phyloP scores from a whole-genome alignment of 2,329 filamentous ascomycete genomes.

The Calonectria montana region DNA sequence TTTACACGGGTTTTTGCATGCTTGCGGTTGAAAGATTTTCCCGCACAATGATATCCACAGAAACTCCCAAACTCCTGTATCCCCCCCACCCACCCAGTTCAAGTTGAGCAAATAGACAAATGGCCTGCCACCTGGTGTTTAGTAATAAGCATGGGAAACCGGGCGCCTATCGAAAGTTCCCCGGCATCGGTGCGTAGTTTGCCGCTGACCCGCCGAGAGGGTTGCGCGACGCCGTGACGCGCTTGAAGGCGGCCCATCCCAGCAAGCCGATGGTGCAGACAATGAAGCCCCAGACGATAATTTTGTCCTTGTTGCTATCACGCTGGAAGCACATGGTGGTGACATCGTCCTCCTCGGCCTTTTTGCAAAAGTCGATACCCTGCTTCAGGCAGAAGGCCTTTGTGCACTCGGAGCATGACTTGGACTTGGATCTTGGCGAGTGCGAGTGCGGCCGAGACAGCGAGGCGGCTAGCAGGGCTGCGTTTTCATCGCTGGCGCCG shows the following conservation, averaged over 20 bases:
- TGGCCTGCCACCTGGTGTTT: neutral
- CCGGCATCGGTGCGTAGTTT: slow-evolving; percentile 46
- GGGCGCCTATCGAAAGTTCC: slow-evolving; percentile 33
- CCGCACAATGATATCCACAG: slow-evolving; percentile 19
- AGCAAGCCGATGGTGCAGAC: slow-evolving; percentile 68
- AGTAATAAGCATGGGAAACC: neutral
- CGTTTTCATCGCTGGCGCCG: neutral
- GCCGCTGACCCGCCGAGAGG: slow-evolving; percentile 43
- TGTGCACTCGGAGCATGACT: slow-evolving; percentile 71
- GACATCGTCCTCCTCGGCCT: slow-evolving; percentile 71
- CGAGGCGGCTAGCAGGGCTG: slow-evolving; percentile 7
- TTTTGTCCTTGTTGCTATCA: slow-evolving; percentile 74
- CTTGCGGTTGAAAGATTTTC: slow-evolving; percentile 14
- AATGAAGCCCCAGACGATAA: slow-evolving; percentile 75
- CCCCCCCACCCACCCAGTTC: neutral
- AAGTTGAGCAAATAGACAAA: slow-evolving; percentile 4
- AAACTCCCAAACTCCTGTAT: slow-evolving; percentile 17
- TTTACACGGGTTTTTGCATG: slow-evolving; percentile 13
- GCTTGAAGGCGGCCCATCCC: slow-evolving; percentile 68
- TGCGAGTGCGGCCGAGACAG: slow-evolving; percentile 10
- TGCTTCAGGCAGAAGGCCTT: slow-evolving; percentile 72
- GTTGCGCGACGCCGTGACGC: slow-evolving; percentile 56
- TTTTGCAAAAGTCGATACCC: slow-evolving; percentile 71
- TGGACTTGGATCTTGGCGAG: slow-evolving; percentile 51
- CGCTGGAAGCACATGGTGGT: slow-evolving; percentile 74